Evolutionary conservation across 225 moss, liverwort and hornwort species (phyloP).

Genomic region (Straminergon stramineum): DNA sequence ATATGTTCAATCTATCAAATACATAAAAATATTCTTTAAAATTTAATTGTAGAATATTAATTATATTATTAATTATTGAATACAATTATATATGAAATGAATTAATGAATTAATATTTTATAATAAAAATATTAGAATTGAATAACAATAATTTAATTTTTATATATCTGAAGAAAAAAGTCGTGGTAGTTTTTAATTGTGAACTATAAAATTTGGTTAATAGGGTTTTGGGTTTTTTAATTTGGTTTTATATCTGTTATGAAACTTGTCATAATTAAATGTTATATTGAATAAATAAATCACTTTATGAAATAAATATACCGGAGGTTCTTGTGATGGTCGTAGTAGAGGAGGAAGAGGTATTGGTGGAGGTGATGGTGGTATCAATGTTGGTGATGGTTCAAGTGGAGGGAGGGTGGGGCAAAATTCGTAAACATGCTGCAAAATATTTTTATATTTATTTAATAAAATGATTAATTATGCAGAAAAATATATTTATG

Average conservation of each 20-base stretch:
- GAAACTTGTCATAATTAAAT: neutral
- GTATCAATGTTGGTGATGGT: neutral
- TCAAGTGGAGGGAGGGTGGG: neutral
- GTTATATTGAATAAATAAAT: neutral
- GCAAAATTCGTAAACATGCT: conserved; percentile 13
- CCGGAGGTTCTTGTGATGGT: neutral
- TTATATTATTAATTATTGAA: no score
- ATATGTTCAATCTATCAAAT: neutral
- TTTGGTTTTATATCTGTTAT: neutral
- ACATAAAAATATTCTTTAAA: neutral
- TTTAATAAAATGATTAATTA: neutral
- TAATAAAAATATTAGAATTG: neutral
- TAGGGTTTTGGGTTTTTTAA: no score
- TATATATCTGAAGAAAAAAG: neutral
- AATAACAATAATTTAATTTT: neutral
- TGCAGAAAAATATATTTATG: no score
- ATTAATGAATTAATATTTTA: neutral
- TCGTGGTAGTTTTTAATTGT: neutral
- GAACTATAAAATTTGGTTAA: no score
- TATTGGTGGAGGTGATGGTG: neutral
- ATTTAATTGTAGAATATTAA: no score
- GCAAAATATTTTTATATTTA: neutral
- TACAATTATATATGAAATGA: neutral
- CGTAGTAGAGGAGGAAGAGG: neutral
- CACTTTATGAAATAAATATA: neutral